These are phyloP conservation scores for Hyphopichia burtonii DNA, from an alignment of 1,139 yeast genomes.

Conservation along the genomic window DNA sequence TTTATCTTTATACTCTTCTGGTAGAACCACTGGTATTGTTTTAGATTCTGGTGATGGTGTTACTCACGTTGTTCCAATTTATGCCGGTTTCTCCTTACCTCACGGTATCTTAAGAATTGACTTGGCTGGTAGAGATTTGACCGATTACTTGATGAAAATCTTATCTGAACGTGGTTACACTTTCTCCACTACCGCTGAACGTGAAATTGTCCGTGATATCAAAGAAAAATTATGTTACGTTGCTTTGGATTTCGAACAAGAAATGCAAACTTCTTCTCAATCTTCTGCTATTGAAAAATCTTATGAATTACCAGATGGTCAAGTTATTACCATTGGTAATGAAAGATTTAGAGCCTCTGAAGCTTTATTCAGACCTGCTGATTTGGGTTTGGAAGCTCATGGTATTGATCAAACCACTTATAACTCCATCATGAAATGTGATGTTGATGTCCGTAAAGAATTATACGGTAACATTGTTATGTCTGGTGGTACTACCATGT, in stretches of 20 bases:
- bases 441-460: conserved; percentile 98
- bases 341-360: conserved; percentile 99
- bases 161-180: conserved; percentile 98
- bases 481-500: conserved; percentile 99
- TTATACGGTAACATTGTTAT: conserved; percentile 98
- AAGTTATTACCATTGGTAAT: conserved; percentile 98
- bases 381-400: conserved; percentile 96
- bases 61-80: conserved; percentile 99
- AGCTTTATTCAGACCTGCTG: conserved; percentile 98
- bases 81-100: conserved; percentile 99
- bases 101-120: conserved; percentile 99
- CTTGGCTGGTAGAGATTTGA: conserved; percentile 99
- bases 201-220: conserved; percentile 99
- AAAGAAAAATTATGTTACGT: conserved; percentile 99
- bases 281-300: conserved; percentile 98
- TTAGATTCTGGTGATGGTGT: conserved; percentile 99
- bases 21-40: conserved; percentile 99
- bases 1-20: conserved; percentile 95
- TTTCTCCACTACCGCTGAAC: conserved; percentile 98
- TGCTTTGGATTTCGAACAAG: conserved; percentile 95
- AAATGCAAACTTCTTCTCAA: conserved; percentile 98
- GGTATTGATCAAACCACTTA: conserved; percentile 99
- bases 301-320: conserved; percentile 99
- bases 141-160: conserved; percentile 98
- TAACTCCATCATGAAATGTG: conserved; percentile 99